Evolutionary conservation across 2,329 filamentous ascomycete genomes (phyloP).

Genomic region (Emergomyces orientalis): DNA sequence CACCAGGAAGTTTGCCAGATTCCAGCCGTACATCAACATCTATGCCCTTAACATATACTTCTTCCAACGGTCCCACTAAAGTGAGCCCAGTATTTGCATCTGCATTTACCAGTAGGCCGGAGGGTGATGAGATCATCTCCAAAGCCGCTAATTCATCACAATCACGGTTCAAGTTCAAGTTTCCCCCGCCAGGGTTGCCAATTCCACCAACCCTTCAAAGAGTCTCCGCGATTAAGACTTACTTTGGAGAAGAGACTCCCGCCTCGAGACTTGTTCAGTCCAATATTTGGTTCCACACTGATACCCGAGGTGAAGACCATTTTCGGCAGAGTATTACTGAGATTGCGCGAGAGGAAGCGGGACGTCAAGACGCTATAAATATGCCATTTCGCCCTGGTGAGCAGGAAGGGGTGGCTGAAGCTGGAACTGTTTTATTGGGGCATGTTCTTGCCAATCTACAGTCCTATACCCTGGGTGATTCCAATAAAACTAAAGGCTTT

Average conservation of each 20-base stretch:
- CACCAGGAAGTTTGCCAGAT: neutral
- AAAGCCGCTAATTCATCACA: neutral
- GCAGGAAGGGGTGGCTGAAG: conserved; percentile 7
- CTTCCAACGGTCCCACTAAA: neutral
- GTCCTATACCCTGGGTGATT: conserved; percentile 10
- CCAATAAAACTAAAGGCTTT: conserved; percentile 11
- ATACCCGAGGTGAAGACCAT: conserved; percentile 9
- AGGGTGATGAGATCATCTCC: neutral
- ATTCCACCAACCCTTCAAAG: conserved; percentile 5
- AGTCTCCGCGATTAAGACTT: neutral
- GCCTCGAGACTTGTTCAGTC: conserved; percentile 10
- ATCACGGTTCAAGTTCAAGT: conserved; percentile 4
- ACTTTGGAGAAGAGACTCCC: neutral
- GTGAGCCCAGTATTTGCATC: neutral
- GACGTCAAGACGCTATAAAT: neutral
- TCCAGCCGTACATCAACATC: neutral
- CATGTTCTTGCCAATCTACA: conserved; percentile 13
- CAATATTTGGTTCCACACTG: conserved; percentile 12
- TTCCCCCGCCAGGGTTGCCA: conserved; percentile 9
- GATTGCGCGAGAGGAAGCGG: conserved; percentile 8
- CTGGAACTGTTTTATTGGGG: conserved; percentile 9
- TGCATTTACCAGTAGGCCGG: too few relatives aligned
- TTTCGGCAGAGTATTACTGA: conserved; percentile 10
- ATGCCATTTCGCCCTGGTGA: neutral
- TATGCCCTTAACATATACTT: conserved; percentile 3